phyloP scores from a whole-genome alignment of 495 filamentous ascomycete species.

The Aspergillus sparsus region DNA sequence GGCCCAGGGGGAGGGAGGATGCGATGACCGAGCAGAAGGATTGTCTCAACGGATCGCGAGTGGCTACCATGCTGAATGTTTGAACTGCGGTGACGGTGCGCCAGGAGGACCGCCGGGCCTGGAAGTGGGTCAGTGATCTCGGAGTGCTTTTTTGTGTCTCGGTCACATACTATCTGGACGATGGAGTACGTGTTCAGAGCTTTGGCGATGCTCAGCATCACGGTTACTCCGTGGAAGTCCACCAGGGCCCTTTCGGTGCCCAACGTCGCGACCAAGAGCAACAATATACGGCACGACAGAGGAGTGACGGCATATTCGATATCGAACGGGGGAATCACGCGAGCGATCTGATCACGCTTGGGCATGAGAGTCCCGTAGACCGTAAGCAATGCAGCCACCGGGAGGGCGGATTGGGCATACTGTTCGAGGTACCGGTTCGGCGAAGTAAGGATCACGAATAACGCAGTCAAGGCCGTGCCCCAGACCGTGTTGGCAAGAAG shows the following conservation, averaged over 20 bases:
- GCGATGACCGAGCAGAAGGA: slow-evolving; percentile 2
- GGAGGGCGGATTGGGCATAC: slow-evolving; percentile 4
- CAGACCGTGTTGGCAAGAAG: slow-evolving; percentile 1
- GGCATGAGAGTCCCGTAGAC: slow-evolving; percentile 7
- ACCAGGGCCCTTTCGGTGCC: neutral
- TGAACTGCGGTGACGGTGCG: neutral
- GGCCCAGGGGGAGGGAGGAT: slow-evolving; percentile 10
- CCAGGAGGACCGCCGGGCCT: slow-evolving; percentile 15
- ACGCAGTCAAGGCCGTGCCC: slow-evolving; percentile 6
- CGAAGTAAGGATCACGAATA: neutral
- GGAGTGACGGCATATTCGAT: neutral
- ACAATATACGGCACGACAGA: slow-evolving; percentile 4
- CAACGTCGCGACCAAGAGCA: neutral
- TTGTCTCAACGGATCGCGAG: slow-evolving; percentile 5
- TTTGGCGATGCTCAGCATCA: slow-evolving; percentile 2
- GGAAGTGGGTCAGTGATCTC: neutral
- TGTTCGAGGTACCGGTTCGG: slow-evolving; percentile 1
- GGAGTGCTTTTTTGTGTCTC: neutral
- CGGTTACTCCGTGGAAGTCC: neutral
- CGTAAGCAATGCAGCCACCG: slow-evolving; percentile 7
- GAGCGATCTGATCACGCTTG: neutral
- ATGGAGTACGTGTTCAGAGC: slow-evolving; percentile 8
- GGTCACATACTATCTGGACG: neutral
- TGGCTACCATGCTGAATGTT: slow-evolving; percentile 19
- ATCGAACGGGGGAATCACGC: slow-evolving; percentile 2